A percentile compares a stretch with the other conserved stretches of the same genome.
phyloP scores from a whole-genome alignment of 176 grass and related monocot species.

The Oryza meridionalis region DNA sequence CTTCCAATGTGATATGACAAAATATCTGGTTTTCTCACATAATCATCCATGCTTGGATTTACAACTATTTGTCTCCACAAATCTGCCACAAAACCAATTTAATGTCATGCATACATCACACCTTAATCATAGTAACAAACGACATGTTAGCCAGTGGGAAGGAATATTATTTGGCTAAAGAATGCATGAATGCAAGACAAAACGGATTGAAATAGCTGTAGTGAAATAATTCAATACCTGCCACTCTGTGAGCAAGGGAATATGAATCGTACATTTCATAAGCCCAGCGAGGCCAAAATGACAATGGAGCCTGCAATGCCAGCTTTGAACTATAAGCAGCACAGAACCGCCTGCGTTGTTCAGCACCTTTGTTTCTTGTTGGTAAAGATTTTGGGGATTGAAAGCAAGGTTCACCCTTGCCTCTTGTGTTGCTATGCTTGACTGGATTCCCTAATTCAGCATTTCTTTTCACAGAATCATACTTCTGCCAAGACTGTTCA shows the following conservation, averaged over 20 bases:
- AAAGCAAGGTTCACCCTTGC: constrained; percentile 42
- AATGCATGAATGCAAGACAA: constrained; percentile 26
- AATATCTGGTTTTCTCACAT: constrained; percentile 64
- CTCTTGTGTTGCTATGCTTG: constrained; percentile 39
- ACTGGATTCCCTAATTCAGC: constrained; percentile 24
- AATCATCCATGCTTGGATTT: constrained; percentile 71
- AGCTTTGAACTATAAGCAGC: constrained; percentile 40
- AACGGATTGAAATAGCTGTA: constrained; percentile 20
- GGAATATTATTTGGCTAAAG: constrained; percentile 16
- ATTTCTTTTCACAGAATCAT: constrained; percentile 37
- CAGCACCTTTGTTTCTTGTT: constrained; percentile 36
- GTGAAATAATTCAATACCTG: constrained; percentile 60
- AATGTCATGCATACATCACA: constrained; percentile 28
- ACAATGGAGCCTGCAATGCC: constrained; percentile 60
- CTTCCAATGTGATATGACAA: constrained; percentile 89
- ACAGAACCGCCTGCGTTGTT: constrained; percentile 29
- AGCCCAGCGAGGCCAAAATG: constrained; percentile 90
- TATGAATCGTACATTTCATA: constrained; percentile 92
- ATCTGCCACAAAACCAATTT: constrained; percentile 48
- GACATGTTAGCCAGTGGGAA: constrained; percentile 5
- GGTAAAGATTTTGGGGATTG: constrained; percentile 31
- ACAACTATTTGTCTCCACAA: constrained; percentile 79
- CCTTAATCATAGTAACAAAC: constrained; percentile 20
- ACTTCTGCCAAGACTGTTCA: constrained; percentile 36
- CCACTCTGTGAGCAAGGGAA: constrained; percentile 71